Percentiles rank a stretch among this genome's conserved stretches.
phyloP scores from a whole-genome alignment of 1,284 basidiomycete species.

The Naganishia cerealis region DNA sequence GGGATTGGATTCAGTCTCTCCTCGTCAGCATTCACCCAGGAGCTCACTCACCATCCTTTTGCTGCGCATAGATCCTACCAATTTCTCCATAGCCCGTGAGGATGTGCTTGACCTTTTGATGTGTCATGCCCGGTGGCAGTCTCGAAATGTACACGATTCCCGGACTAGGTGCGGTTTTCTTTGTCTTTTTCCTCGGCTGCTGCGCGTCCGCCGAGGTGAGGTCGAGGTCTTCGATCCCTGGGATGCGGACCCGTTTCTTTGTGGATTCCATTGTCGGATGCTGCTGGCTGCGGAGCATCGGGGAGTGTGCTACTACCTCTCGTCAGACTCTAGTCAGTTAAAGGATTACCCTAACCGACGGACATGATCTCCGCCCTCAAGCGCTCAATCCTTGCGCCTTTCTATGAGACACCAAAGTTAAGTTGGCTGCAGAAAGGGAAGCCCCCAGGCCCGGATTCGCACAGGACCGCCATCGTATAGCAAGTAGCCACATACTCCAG shows the following conservation, averaged over 20 bases:
- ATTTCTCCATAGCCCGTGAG: slow-evolving; percentile 81
- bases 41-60: slow-evolving; percentile 64
- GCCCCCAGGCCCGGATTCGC: too few relatives aligned
- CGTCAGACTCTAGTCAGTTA: too few relatives aligned
- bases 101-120: slow-evolving; percentile 90
- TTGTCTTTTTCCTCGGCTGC: slow-evolving; percentile 38
- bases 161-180: slow-evolving; percentile 50
- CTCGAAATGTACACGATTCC: slow-evolving; percentile 94
- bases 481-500: neutral
- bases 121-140: slow-evolving; percentile 98
- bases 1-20: neutral
- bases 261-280: too few relatives aligned
- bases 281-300: too few relatives aligned
- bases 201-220: slow-evolving; percentile 13
- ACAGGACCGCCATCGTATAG: neutral
- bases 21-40: neutral
- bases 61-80: slow-evolving; percentile 81
- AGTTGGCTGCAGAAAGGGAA: neutral
- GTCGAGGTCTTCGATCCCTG: slow-evolving; percentile 21
- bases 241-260: slow-evolving; percentile 20
- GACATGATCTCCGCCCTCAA: neutral
- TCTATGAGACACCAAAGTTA: slow-evolving; percentile 4
- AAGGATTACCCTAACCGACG: too few relatives aligned
- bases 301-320: too few relatives aligned
- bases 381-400: neutral